These are phyloP conservation scores for Ogataea chonburiensis DNA, from an alignment of 805 yeast species.

Conservation along the genomic window DNA sequence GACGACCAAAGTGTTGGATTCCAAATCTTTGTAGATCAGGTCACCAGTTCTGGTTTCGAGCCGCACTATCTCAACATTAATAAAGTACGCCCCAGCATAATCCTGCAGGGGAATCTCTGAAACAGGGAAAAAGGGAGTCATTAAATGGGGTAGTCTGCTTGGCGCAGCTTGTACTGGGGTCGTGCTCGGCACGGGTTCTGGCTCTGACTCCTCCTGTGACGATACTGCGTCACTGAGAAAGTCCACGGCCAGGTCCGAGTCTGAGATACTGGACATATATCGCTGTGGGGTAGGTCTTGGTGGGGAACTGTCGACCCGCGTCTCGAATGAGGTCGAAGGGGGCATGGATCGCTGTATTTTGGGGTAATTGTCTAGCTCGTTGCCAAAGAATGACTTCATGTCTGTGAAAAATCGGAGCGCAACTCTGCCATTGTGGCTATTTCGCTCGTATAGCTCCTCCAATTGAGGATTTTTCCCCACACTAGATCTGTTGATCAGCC, in stretches of 20 bases:
- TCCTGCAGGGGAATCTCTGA: slow-evolving; percentile 3
- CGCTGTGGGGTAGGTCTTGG: slow-evolving; percentile 1
- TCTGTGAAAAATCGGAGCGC: slow-evolving; percentile 3
- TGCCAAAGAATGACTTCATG: slow-evolving; percentile 6
- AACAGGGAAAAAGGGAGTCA: slow-evolving; percentile 1
- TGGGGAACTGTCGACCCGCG: slow-evolving; percentile 1
- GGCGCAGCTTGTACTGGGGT: neutral
- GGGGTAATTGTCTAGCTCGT: neutral
- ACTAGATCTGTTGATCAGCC: slow-evolving; percentile 4
- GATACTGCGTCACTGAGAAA: slow-evolving; percentile 4
- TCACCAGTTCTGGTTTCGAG: slow-evolving; percentile 8
- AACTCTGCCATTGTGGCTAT: neutral
- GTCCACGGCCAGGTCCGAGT: neutral
- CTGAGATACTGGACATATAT: neutral
- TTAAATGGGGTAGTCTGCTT: neutral
- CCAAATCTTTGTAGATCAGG: slow-evolving; percentile 6
- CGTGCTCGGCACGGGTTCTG: neutral
- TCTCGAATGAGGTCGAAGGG: neutral
- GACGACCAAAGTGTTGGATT: neutral
- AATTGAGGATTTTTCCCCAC: slow-evolving; percentile 2
- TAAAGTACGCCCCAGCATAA: slow-evolving; percentile 9
- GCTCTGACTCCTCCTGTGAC: slow-evolving; percentile 3
- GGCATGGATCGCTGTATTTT: neutral
- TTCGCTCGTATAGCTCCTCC: slow-evolving; percentile 3
- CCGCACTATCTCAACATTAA: slow-evolving; percentile 6